Base-by-base conservation (phyloP, 306 rosid species). In the Vachellia pachyceras region DNA sequence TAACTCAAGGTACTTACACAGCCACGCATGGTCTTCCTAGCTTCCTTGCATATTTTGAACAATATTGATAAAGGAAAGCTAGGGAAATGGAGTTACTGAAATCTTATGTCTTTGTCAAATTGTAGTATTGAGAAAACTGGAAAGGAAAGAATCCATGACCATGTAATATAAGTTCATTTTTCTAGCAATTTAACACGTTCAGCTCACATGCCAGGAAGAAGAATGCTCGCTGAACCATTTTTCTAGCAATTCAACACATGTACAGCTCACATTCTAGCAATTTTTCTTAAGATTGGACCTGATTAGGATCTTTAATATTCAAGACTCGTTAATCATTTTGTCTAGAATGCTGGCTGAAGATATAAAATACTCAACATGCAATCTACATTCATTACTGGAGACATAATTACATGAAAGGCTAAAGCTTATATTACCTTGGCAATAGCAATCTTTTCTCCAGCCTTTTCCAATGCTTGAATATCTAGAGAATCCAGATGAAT, bases 381-480 rank as follows among this genome's bases (percentile, higher is more conserved):
- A 84, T 66, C 58, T 61, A 54, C 33, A 65, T 75, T 49, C 33
- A 65, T 75, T 49, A 40, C 63, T 20, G 25, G 9, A 76, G 35
- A 71, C 33, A 63, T 10, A 69, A 74, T 7, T 25, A 63, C 69
- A 60, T 2, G 25, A 45, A 50, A 44, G 65, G 18, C 57, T 69
- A 80, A 60, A 61, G 65, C 63, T 73, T 52, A 52, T 52, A 82
- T 77, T 85, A 96, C 99, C 94, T 78, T 83, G 79, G 70, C 63
- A 60, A 90, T 75, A 41, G 88, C 83, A 47, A n/a, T 76, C 87
- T 92, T 96, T 47, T 93, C 97, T 69, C 92, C 97, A 10, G 68
- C 84, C 85, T 96, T 96, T 85, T 96, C 99, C 74, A 94, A 65
- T 14, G 86, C 87, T 82, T 76, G 82, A 86, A 94, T 96, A 46